Percentiles rank a stretch among this genome's conserved stretches.
Conservation (phyloP, 306 rosid species). For the Gillenia trifoliata region DNA sequence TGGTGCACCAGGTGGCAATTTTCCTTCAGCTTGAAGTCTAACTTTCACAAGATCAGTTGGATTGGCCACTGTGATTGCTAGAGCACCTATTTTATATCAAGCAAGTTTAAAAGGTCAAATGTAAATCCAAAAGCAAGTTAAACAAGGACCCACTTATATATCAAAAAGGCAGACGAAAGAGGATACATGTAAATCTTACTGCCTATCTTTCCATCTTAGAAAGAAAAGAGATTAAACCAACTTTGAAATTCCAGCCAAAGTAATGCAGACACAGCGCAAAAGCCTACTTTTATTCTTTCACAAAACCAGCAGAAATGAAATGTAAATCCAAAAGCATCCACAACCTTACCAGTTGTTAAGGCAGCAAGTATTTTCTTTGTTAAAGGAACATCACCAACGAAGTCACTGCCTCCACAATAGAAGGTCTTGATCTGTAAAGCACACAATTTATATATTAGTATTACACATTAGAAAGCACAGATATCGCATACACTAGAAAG, state of each 20-base stretch:
- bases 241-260: background rate
- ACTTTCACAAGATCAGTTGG: slow-evolving; percentile 97
- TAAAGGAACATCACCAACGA: slow-evolving; percentile 88
- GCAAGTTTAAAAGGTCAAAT: background rate
- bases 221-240: background rate
- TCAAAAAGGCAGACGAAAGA: background rate
- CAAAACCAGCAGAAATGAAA: slow-evolving; percentile 8
- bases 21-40: slow-evolving; percentile 96
- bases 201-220: background rate
- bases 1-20: slow-evolving; percentile 78
- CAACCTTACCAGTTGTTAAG: slow-evolving; percentile 75
- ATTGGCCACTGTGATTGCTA: slow-evolving; percentile 78
- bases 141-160: too few species aligned
- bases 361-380: slow-evolving; percentile 89
- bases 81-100: slow-evolving; percentile 51
- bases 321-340: slow-evolving; percentile 6
- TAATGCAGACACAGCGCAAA: background rate
- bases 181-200: background rate
- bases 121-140: too few species aligned
- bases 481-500: slow-evolving; percentile 11
- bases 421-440: slow-evolving; percentile 65
- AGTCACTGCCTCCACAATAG: slow-evolving; percentile 82
- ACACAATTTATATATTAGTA: slow-evolving; percentile 10
- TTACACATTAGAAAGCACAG: slow-evolving; percentile 21
- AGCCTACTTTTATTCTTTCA: background rate